Base-by-base conservation (phyloP, 164 flowering plant genomes). In the Dillenia turbinata region DNA sequence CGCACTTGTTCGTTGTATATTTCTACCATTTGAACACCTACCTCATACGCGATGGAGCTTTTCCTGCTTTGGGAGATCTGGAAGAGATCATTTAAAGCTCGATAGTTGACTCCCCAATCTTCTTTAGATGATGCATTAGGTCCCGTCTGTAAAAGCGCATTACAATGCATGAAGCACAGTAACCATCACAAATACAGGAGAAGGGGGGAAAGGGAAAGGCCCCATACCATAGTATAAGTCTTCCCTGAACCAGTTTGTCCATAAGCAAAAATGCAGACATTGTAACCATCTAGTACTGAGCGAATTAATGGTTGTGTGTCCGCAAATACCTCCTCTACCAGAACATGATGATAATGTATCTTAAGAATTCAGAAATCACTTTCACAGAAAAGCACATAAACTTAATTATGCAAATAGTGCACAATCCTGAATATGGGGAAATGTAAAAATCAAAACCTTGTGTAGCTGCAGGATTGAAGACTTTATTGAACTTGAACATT, bases 181-280 rank as follows among this genome's bases (percentile, higher is more conserved):
- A 33, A 33, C 6, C 40, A 33, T 33, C 40, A 33, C 40, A 5
- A 33, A 33, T 33, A 33, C n/a, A 13, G 10, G 16, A 53, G 15
- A 58, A 46, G 53, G 12, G 10, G 12, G 19, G 54, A 53, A 49
- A 69, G 14, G 52, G 40, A 55, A 44, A 26, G 33, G 43, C 5
- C 14, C 44, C 70, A 54, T 73, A 94, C 97, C 98, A 94, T 91
- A 44, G 98, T 94, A 58, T 89, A 87, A 5, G 97, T 90, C 71
- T 93, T 93, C 60, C 97, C 98, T 3, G 97, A 93, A 26, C 98
- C 98, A 62, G 98, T 94, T 79, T 94, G 98, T 56, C 98, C 98
- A 78, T 91, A 91, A 2, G 98, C 97, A 79, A 94, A 91, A 17
- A 94, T 94, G 73, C 98, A 94, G 0, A 94, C 97, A 75, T 89